These are phyloP conservation scores for Nakazawaea sp. DNA, from an alignment of 805 yeast species.

Conservation along the genomic window DNA sequence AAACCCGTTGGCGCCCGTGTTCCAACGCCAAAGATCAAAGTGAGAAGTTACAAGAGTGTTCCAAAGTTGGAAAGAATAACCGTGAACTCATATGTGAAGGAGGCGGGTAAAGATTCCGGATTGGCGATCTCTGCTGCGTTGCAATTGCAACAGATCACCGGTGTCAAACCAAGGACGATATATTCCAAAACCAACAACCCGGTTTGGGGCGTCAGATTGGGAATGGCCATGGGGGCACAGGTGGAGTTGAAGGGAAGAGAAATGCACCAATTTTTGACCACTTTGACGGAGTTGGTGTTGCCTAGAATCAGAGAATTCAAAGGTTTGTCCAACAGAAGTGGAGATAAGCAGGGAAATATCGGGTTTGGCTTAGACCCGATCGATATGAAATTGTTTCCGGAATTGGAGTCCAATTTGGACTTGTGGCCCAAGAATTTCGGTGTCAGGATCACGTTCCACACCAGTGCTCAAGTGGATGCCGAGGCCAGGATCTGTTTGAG, in stretches of 20 bases:
- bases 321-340: constrained; percentile 71
- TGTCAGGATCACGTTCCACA: constrained; percentile 76
- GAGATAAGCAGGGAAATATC: constrained; percentile 82
- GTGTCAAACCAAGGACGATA: constrained; percentile 68
- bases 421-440: constrained; percentile 85
- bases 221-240: constrained; percentile 89
- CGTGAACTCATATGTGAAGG: constrained; percentile 71
- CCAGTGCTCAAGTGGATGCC: constrained; percentile 83
- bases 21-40: constrained; percentile 67
- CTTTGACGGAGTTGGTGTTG: constrained; percentile 85
- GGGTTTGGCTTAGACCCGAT: constrained; percentile 77
- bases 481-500: constrained; percentile 84
- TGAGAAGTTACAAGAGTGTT: constrained; percentile 59
- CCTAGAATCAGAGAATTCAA: constrained; percentile 87
- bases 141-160: constrained; percentile 92
- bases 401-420: constrained; percentile 84
- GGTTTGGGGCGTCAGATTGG: constrained; percentile 80
- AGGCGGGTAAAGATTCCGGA: constrained; percentile 64
- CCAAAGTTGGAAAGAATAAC: constrained; percentile 66
- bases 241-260: constrained; percentile 70
- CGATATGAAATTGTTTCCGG: constrained; percentile 83
- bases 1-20: constrained; percentile 72
- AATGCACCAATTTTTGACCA: constrained; percentile 78
- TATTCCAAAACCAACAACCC: constrained; percentile 76
- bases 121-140: constrained; percentile 69